phyloP scores from a whole-genome alignment of 192 early-diverging fungal species.

The Kappamyces sp. region DNA sequence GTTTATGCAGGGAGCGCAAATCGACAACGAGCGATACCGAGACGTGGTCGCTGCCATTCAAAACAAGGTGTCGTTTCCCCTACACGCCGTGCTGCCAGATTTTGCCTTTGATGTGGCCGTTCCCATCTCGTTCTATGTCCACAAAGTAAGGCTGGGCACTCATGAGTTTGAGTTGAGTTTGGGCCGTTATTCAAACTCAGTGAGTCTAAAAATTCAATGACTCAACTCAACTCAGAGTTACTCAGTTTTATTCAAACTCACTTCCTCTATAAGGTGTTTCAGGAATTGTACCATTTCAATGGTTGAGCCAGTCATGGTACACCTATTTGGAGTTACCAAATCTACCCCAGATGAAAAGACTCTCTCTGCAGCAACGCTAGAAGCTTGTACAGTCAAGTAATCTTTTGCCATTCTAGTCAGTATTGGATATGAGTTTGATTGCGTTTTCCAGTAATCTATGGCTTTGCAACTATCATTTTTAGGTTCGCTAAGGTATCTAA shows the following conservation, averaged over 20 bases:
- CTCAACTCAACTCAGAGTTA: too few species aligned
- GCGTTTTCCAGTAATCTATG: slow-evolving; percentile 6
- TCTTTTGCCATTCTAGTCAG: slow-evolving; percentile 18
- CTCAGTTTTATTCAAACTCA: neutral
- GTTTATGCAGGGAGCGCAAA: slow-evolving; percentile 4
- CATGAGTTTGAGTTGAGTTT: too few species aligned
- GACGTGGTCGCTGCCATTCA: slow-evolving; percentile 3
- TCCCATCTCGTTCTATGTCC: neutral
- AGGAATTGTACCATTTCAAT: slow-evolving; percentile 10
- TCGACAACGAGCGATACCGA: neutral
- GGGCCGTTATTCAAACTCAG: too few species aligned
- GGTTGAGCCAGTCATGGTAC: neutral
- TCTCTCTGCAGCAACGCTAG: slow-evolving; percentile 10
- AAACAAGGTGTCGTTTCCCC: neutral
- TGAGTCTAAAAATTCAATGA: too few species aligned
- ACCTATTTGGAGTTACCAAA: slow-evolving; percentile 15
- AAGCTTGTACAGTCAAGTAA: slow-evolving; percentile 16
- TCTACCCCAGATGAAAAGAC: slow-evolving; percentile 16
- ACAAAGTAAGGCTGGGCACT: too few species aligned
- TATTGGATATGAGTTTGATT: neutral
- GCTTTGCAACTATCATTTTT: too few species aligned
- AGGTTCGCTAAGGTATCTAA: neutral
- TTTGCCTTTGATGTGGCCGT: slow-evolving; percentile 1
- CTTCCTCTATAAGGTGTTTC: slow-evolving; percentile 3
- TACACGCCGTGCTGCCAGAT: neutral